phyloP scores from a whole-genome alignment of 805 yeast genomes.

The Scheffersomyces lignosus region DNA sequence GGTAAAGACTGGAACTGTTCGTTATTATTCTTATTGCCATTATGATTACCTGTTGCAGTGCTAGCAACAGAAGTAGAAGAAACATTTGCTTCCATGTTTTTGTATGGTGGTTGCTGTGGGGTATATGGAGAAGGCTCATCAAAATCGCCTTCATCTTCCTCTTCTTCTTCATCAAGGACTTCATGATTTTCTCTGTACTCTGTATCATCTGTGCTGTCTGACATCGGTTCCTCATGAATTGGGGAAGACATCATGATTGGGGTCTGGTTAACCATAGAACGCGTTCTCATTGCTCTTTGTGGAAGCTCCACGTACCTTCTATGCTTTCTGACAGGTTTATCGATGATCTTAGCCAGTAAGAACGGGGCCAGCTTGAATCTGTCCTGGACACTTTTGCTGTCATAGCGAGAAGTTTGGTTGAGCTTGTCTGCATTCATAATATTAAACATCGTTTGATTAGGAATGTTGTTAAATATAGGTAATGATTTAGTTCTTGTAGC shows the following conservation, averaged over 20 bases:
- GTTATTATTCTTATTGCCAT: not conserved
- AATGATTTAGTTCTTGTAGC: conserved; percentile 46
- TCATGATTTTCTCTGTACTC: conserved; percentile 29
- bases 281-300: conserved; percentile 41
- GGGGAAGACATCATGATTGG: conserved; percentile 40
- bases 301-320: conserved; percentile 23
- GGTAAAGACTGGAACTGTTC: conserved; percentile 39
- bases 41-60: conserved; percentile 12
- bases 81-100: conserved; percentile 12
- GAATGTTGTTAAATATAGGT: conserved; percentile 41
- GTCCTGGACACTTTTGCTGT: conserved; percentile 41
- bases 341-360: conserved; percentile 41
- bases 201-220: conserved; percentile 39
- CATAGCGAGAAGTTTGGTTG: conserved; percentile 38
- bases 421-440: conserved; percentile 43
- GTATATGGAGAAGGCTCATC: conserved; percentile 38
- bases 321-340: conserved; percentile 31
- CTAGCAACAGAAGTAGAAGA: conserved; percentile 8
- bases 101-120: conserved; percentile 42
- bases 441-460: conserved; percentile 38
- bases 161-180: conserved; percentile 26
- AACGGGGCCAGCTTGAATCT: conserved; percentile 48
- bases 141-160: conserved; percentile 18
- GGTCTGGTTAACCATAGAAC: conserved; percentile 40
- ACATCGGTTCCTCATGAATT: conserved; percentile 37